A percentile compares a stretch with the other conserved stretches of the same genome.
These are phyloP conservation scores for Fusarium pseudoanthophilum DNA, from an alignment of 2,329 filamentous ascomycete species.

Conservation along the genomic window DNA sequence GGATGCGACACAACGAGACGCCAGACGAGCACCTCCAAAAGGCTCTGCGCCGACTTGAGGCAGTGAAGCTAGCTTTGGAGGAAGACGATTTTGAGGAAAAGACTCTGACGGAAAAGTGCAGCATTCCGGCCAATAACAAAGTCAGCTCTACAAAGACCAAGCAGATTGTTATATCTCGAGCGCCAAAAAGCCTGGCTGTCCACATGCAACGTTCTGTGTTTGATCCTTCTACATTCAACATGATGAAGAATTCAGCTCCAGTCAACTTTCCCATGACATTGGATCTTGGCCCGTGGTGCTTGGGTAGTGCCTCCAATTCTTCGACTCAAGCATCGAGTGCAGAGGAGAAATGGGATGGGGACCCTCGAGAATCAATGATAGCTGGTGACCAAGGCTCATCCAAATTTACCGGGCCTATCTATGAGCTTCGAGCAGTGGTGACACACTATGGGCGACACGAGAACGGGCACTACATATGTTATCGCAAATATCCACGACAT, in stretches of 20 bases:
- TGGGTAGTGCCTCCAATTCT: constrained; percentile 64
- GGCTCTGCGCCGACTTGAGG: constrained; percentile 66
- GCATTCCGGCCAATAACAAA: constrained; percentile 73
- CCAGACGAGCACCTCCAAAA: constrained; percentile 64
- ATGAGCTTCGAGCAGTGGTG: constrained; percentile 84
- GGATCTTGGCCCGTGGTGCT: constrained; percentile 85
- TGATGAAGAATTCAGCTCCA: constrained; percentile 84
- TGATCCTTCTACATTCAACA: constrained; percentile 80
- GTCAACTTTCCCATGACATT: constrained; percentile 80
- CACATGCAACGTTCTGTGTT: constrained; percentile 95
- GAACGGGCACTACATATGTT: constrained; percentile 96
- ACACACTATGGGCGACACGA: constrained; percentile 93
- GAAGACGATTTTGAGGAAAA: constrained; percentile 83
- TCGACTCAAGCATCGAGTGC: neutral
- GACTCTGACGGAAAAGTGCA: constrained; percentile 71
- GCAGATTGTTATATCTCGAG: constrained; percentile 84
- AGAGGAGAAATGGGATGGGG: constrained; percentile 75
- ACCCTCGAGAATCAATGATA: constrained; percentile 79
- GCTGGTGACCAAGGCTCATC: constrained; percentile 63
- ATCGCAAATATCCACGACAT: constrained; percentile 72
- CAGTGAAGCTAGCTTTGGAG: constrained; percentile 77
- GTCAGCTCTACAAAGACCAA: constrained; percentile 86
- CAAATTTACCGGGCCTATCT: constrained; percentile 68
- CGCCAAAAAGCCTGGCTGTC: constrained; percentile 82
- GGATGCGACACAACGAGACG: constrained; percentile 48